Evolutionary conservation across 139 green algal species (phyloP), one percentile per base, ranked within the genome.

Genomic region (Tetratostichococcus sp.): DNA sequence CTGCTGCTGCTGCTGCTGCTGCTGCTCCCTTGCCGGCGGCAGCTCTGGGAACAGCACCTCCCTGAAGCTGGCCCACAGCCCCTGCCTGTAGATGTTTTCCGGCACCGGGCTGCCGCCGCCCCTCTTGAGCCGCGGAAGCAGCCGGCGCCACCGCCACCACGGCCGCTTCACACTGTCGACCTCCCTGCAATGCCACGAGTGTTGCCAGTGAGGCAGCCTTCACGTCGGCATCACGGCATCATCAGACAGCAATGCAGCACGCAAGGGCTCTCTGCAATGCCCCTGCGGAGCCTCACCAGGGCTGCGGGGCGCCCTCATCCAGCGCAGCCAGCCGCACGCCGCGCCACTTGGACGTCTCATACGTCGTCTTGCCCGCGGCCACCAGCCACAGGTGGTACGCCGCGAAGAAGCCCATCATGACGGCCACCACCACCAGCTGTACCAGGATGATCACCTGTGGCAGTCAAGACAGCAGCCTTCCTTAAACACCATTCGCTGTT

Each of bases 371-470:
- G 62, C 66, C 66, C 5, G n/a, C 62, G 26, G 22, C 31, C 28
- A 78, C 67, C 34, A 82, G 72, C 28, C 42, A 69, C 31, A 73
- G 39, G 25, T 82, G 77, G 33, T 82, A 82, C 33, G 31, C 77
- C 50, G 78, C n/a, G 65, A 82, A 82, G 65, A 35, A 66, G 26
- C 28, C 71, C 74, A 82, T 65, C 33, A 79, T 35, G 34, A 77
- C 16, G 16, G 43, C 67, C 25, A 65, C 73, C 25, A 73, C 35
- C 35, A 33, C 43, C 19, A 82, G 65, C 32, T 79, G 78, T 22
- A 78, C 30, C 22, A 70, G 39, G 26, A 82, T 34, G 28, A 65
- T 76, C 33, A 75, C 59, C 72, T 77, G 32, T n/a, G n/a, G n/a
- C 58, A 34, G 68, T 6, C 8, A 0, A 39, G 11, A 25, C 69